These are phyloP conservation scores for Candida orba DNA, from an alignment of 805 yeast species.

Conservation along the genomic window DNA sequence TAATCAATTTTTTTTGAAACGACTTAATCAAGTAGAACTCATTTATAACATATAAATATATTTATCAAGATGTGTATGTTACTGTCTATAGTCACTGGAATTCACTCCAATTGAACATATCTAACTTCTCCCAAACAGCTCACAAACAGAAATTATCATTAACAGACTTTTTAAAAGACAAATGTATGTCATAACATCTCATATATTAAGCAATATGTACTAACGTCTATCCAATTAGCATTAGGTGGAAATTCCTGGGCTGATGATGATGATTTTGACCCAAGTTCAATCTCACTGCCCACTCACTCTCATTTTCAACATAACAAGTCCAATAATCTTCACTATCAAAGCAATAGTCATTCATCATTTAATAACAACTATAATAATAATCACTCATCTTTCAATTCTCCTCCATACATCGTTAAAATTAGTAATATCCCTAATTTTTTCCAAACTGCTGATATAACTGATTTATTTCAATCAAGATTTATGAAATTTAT, in stretches of 20 bases:
- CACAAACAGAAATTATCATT: constrained; percentile 21
- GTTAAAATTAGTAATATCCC: constrained; percentile 59
- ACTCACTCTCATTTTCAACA: constrained; percentile 9
- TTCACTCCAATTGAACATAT: too few species aligned
- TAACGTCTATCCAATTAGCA: constrained; percentile 6
- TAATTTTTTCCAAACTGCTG: constrained; percentile 40
- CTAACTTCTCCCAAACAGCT: not conserved
- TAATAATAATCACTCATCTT: not conserved
- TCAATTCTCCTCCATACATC: constrained; percentile 49
- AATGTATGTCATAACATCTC: constrained; percentile 10
- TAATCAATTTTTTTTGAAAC: not conserved
- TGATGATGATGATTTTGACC: constrained; percentile 62
- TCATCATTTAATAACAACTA: not conserved
- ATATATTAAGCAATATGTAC: not conserved
- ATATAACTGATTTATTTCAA: constrained; percentile 52
- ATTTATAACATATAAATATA: not conserved
- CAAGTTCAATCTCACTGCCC: constrained; percentile 50
- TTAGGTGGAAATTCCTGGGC: constrained; percentile 54
- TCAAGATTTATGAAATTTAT: constrained; percentile 53
- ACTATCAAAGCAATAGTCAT: constrained; percentile 7
- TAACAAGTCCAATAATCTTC: not conserved
- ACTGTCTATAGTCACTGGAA: too few species aligned
- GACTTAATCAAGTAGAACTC: not conserved
- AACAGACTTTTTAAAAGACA: constrained; percentile 20
- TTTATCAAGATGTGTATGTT: not conserved